phyloP scores from a whole-genome alignment of 768 basidiomycete species.

The Amanita rubescens region DNA sequence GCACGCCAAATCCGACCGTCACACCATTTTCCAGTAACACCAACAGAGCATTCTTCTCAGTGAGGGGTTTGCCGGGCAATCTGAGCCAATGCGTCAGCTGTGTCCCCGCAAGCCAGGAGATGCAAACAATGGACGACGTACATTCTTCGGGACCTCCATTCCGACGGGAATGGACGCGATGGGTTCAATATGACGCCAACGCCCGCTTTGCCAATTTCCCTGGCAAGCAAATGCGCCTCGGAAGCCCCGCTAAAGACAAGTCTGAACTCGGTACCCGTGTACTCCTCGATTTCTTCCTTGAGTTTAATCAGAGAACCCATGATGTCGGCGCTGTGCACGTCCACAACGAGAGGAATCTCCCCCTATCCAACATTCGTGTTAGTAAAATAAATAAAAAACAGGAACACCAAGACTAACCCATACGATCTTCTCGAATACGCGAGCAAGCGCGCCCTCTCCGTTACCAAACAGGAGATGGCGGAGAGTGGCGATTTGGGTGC shows the following conservation, averaged over 20 bases:
- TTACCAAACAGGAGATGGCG: conserved; percentile 40
- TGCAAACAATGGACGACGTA: conserved; percentile 20
- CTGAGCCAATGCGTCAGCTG: conserved; percentile 15
- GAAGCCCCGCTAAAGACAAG: conserved; percentile 49
- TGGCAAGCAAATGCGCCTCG: conserved; percentile 68
- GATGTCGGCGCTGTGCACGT: conserved; percentile 57
- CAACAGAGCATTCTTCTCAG: conserved; percentile 45
- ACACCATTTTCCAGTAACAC: conserved; percentile 57
- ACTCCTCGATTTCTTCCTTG: conserved; percentile 52
- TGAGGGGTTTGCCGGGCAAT: conserved; percentile 36
- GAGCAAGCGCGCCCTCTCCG: conserved; percentile 31
- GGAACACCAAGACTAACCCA: conserved; percentile 31
- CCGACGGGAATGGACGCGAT: conserved; percentile 56
- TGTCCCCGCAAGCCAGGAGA: not conserved
- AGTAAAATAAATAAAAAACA: not conserved
- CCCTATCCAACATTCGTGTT: conserved; percentile 29
- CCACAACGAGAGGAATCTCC: conserved; percentile 50
- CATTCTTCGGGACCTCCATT: conserved; percentile 63
- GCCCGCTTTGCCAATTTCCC: conserved; percentile 57
- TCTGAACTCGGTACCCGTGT: conserved; percentile 31
- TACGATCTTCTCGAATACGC: conserved; percentile 35
- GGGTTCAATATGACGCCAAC: conserved; percentile 68
- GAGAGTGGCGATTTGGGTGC: conserved; percentile 60
- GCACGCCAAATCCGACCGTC: conserved; percentile 56
- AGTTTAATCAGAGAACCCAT: conserved; percentile 60